These are phyloP conservation scores for Naganishia randhawae DNA, from an alignment of 768 basidiomycete species.

Conservation along the genomic window DNA sequence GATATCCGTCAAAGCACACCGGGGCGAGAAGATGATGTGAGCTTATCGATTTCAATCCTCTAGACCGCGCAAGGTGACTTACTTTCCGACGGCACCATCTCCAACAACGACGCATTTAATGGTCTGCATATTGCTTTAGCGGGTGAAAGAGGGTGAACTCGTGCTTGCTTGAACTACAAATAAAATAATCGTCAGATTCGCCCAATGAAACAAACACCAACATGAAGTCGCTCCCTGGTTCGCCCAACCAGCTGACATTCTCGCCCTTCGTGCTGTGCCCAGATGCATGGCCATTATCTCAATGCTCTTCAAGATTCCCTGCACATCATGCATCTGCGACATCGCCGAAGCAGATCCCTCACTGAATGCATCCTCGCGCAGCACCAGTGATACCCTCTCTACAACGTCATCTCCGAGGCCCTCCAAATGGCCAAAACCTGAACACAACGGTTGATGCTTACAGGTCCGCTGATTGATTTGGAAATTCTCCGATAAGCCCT, in stretches of 20 bases:
- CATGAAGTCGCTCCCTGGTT: not conserved
- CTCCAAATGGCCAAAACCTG: not conserved
- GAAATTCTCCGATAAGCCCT: not conserved
- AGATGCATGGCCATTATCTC: not conserved
- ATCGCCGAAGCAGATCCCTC: not conserved
- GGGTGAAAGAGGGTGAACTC: not conserved
- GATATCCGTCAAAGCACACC: not conserved
- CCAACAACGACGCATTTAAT: constrained; percentile 45
- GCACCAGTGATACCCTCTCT: not conserved
- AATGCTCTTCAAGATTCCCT: not conserved
- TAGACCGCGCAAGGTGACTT: constrained; percentile 17
- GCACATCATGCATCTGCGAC: not conserved
- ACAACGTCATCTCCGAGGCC: not conserved
- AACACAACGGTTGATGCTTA: constrained; percentile 9
- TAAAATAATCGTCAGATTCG: not conserved
- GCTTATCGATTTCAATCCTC: not conserved
- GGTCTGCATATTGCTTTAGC: constrained; percentile 7
- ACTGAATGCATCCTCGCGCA: not conserved
- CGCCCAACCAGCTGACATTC: too few species aligned
- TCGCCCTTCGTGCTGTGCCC: too few species aligned
- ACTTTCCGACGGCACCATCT: constrained; percentile 51
- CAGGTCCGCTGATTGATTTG: not conserved
- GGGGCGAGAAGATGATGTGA: constrained; percentile 8
- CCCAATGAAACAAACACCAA: not conserved
- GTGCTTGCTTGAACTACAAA: not conserved